Base-by-base conservation (phyloP, 2,329 filamentous ascomycete genomes). In the Hypoxylon sp. region DNA sequence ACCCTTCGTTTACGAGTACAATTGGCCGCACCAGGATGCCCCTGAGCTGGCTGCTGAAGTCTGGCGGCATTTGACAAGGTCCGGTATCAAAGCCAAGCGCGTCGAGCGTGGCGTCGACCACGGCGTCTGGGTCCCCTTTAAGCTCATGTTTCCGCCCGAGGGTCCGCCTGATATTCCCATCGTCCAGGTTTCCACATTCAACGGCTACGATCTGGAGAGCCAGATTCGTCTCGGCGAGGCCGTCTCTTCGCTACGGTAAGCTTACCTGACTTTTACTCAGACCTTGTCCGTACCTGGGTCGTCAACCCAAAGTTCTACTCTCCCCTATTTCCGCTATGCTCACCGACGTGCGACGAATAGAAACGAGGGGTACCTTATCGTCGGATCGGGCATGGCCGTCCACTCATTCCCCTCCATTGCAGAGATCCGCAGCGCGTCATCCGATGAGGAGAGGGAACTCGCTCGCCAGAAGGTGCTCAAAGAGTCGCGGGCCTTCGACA, bases 121-220 rank as follows among this genome's bases (percentile, higher is more conserved):
- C 48, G 71, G 71, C 32, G 47, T 72, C 61, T 73, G 71, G 71
- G 71, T 72, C 11, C 71, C 71, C 29, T 73, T 72, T 52, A 72
- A 69, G 46, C 53, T 72, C 42, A 73, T 73, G 68, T 73, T 73
- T 29, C 71, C 71, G 32, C 65, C 70, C 3, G 70, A 73, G 39
- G 31, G 54, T 15, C 70, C 71, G 7, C 68, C 72, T 5, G 70
- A 71, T n/a, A 52, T 73, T 27, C 71, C 71, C n/a, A 50, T 73
- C 21, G 60, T 73, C 47, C 71, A 73, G 46, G 70, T 73, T 10
- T 73, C 71, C 21, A 73, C 71, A 1, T 73, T 69, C 56, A 35
- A 72, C 50, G 71, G 70, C 21, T 72, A 72, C 39, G 68, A 71
- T 48, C 56, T 73, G 2, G 71, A 62, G 19, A 69, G 70, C 32